Evolutionary conservation across 345 rosid genomes (phyloP).

Genomic region (Reutealis trisperma): DNA sequence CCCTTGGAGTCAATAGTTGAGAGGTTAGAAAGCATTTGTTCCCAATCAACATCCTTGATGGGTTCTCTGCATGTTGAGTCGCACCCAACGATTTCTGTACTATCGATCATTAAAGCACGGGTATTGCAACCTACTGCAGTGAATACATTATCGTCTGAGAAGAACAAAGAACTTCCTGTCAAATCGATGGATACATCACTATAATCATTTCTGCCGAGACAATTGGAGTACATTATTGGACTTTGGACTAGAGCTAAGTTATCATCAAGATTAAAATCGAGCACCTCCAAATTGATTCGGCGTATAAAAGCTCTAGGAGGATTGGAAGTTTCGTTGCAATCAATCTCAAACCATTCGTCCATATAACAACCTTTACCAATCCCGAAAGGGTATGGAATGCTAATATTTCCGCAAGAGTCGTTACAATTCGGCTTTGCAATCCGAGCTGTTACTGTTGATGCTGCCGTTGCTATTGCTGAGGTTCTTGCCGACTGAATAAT

Average conservation of each 20-base stretch:
- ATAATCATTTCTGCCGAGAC: background rate
- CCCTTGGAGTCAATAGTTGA: background rate
- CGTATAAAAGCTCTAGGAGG: slow-evolving; percentile 5
- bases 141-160: background rate
- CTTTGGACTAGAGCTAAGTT: too few species aligned
- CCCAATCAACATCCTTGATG: background rate
- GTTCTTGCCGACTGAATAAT: too few species aligned
- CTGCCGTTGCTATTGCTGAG: background rate
- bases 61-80: background rate
- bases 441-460: background rate
- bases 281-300: background rate
- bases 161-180: slow-evolving; percentile 7
- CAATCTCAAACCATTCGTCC: slow-evolving; percentile 4
- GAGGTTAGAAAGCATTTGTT: background rate
- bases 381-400: slow-evolving; percentile 22
- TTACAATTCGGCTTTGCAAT: background rate
- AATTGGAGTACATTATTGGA: background rate
- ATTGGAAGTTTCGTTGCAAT: background rate
- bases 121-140: slow-evolving; percentile 17
- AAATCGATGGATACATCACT: background rate
- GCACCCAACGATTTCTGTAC: background rate
- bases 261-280: background rate
- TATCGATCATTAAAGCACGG: background rate
- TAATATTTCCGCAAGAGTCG: slow-evolving; percentile 17
- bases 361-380: slow-evolving; percentile 1